phyloP scores from a whole-genome alignment of 139 green algal genomes.

The Micractinium conductrix region DNA sequence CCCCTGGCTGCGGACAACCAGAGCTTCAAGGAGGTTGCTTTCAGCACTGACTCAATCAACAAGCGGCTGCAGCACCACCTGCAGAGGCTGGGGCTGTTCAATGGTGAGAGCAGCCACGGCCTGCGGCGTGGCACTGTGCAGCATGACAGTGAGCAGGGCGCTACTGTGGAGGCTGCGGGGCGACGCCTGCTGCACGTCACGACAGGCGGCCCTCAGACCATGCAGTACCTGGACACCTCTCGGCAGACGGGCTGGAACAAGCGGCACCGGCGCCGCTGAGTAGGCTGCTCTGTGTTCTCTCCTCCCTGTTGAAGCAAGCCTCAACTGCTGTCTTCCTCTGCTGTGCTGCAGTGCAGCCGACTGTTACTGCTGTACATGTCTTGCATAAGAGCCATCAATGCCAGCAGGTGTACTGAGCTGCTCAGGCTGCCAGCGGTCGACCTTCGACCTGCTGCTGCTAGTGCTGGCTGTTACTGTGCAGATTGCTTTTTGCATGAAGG shows the following conservation, averaged over 20 bases:
- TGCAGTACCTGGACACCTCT: neutral
- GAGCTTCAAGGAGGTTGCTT: neutral
- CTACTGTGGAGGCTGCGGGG: neutral
- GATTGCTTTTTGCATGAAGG: no score
- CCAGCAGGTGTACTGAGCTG: no score
- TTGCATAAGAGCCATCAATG: no score
- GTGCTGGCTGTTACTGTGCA: no score
- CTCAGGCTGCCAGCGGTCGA: no score
- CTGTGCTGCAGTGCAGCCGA: no score
- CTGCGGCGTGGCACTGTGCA: neutral
- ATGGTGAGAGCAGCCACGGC: neutral
- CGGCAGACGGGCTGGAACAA: neutral
- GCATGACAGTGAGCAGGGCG: neutral
- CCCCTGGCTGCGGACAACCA: neutral
- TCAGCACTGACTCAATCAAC: neutral
- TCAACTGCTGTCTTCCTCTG: no score
- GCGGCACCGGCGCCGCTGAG: neutral
- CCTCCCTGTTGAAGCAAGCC: no score
- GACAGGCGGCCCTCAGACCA: neutral
- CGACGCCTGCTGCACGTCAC: neutral
- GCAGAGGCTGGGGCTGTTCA: neutral
- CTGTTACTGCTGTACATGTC: no score
- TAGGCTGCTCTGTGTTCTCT: neutral
- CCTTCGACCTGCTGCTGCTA: no score
- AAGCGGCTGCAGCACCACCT: slow-evolving; percentile 8